Base-by-base conservation (phyloP, 148 eudicot species). In the Chenopodium quinoa region DNA sequence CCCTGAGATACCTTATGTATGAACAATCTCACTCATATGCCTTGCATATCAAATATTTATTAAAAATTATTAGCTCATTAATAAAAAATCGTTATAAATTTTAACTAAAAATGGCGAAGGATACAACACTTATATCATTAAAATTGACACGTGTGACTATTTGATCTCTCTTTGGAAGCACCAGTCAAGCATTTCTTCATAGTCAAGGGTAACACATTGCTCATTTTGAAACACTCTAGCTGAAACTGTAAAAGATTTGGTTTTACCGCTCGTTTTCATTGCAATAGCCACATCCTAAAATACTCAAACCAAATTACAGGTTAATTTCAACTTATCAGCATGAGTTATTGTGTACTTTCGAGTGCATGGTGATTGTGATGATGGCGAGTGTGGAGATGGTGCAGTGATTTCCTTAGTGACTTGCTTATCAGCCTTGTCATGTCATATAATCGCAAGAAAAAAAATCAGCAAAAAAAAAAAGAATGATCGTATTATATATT, bases 111-210 rank as follows among this genome's bases (percentile, higher is more conserved):
- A 31, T 1, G 32, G 32, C 32, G 2, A 31, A 31, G 32, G 1
- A 31, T 31, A 31, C 32, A 31, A 31, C 32, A 31, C 32, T 31
- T 31, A 31, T 1, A 31, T 31, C 37, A 34, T 34, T 34, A 34
- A 34, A 34, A 34, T 4, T 34, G 5, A 34, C 32, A 34, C 3
- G 37, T 34, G 12, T 71, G 22, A 14, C 0, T 27, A 20, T 32
- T 37, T 71, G 2, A 31, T 31, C 32, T 40, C n/a, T 32, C 46
- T 71, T 71, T 71, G 75, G 22, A 71, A 71, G 52, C 75, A 71
- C 50, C 27, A 71, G 19, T 71, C 75, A 12, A 71, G 75, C 19
- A 71, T 71, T 12, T 37, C 75, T 37, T 71, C 75, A 71, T 16
- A 34, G 17, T 70, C 37, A 70, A 32, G 20, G 20, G 5, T 13